A percentile compares a stretch with the other conserved stretches of the same genome.
phyloP scores from a whole-genome alignment of 441 rosid species.

The Adansonia grandidieri region DNA sequence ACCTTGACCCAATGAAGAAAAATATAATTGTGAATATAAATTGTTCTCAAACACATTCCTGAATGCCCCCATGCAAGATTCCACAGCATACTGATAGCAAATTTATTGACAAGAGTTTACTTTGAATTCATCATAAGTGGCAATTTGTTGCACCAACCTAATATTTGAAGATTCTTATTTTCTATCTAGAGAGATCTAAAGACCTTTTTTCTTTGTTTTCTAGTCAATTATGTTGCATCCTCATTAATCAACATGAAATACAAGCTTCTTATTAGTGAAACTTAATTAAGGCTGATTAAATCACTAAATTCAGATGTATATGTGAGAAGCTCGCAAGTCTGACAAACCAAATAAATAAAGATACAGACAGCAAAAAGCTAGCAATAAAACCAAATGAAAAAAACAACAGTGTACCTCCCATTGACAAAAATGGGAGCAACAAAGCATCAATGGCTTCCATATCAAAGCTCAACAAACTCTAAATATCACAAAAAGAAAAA shows the following conservation, averaged over 20 bases:
- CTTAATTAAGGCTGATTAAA: background rate
- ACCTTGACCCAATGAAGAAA: background rate
- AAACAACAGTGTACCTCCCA: background rate
- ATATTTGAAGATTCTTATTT: background rate
- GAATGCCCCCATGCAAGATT: background rate
- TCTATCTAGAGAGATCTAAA: background rate
- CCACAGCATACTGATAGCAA: background rate
- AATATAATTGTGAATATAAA: background rate
- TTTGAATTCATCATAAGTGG: background rate
- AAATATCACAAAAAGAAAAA: background rate
- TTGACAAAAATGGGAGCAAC: background rate
- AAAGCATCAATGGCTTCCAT: background rate
- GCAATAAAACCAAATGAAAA: background rate
- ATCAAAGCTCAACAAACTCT: slow-evolving; percentile 7
- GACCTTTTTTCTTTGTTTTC: background rate
- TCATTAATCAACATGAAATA: background rate
- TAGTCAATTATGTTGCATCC: slow-evolving; percentile 1
- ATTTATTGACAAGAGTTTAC: background rate
- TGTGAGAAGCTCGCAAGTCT: background rate
- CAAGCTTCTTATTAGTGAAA: background rate
- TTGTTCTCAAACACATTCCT: slow-evolving; percentile 8
- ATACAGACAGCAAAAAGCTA: slow-evolving; percentile 10
- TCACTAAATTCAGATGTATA: slow-evolving; percentile 13
- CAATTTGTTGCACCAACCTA: background rate
- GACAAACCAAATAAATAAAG: slow-evolving; percentile 7